Percentiles rank a stretch among this genome's conserved stretches.
Conservation (phyloP, 2,329 filamentous ascomycete species). For the Diaporthe humulicola region DNA sequence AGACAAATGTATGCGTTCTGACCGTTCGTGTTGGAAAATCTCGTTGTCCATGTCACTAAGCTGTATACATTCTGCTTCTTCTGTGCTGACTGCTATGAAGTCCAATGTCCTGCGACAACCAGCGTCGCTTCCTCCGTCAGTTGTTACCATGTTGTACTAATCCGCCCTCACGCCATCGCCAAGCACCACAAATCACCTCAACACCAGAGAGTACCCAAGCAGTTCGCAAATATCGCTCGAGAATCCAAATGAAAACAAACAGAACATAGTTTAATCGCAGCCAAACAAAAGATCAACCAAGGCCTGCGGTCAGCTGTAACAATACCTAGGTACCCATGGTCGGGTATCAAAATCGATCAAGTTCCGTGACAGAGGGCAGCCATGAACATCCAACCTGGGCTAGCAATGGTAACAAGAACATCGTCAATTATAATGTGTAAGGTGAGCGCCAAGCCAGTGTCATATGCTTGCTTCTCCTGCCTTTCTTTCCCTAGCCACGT, state of each 20-base stretch:
- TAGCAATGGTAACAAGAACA: background rate
- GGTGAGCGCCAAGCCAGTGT: background rate
- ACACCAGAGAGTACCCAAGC: background rate
- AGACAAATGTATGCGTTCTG: background rate
- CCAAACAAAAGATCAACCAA: background rate
- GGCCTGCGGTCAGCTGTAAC: background rate
- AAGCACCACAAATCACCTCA: background rate
- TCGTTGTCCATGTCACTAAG: background rate
- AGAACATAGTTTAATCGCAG: background rate
- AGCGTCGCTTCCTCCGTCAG: background rate
- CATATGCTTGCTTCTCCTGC: slow-evolving; percentile 42
- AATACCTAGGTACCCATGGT: too few species aligned
- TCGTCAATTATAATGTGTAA: background rate
- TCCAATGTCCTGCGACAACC: background rate
- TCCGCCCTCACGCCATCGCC: background rate
- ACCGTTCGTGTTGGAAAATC: background rate
- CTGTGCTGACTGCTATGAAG: background rate
- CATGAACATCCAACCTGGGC: slow-evolving; percentile 6
- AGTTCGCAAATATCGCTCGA: background rate
- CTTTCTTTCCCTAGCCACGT: slow-evolving; percentile 63
- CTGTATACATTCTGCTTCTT: background rate
- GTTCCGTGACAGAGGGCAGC: background rate
- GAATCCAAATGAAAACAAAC: background rate
- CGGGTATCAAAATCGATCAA: background rate
- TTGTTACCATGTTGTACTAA: background rate